Conservation (phyloP, 192 early-diverging fungal genomes). For the Coemansia sp. region DNA sequence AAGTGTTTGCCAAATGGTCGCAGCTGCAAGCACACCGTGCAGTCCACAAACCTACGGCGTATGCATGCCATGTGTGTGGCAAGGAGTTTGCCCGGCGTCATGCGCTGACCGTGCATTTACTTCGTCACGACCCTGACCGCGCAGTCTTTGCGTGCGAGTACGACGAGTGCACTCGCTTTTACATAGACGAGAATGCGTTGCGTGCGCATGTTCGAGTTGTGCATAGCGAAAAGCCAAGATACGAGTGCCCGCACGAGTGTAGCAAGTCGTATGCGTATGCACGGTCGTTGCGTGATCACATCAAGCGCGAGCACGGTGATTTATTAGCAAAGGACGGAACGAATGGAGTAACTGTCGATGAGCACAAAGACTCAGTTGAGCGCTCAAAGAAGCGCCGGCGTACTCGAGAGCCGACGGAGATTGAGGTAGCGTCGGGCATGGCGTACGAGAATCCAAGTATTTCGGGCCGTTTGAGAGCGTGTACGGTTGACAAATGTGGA, state of each 20-base stretch:
- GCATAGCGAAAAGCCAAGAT: conserved; percentile 28
- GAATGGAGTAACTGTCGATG: background rate
- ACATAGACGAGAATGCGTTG: conserved; percentile 32
- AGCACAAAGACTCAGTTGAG: background rate
- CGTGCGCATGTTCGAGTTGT: conserved; percentile 31
- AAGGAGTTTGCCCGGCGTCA: conserved; percentile 30
- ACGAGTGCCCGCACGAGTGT: conserved; percentile 26
- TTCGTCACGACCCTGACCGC: conserved; percentile 37
- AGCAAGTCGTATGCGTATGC: conserved; percentile 29
- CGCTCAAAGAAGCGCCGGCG: background rate
- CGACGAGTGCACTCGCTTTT: conserved; percentile 45
- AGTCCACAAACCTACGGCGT: conserved; percentile 20
- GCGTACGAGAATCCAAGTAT: conserved; percentile 40
- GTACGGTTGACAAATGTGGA: conserved; percentile 22
- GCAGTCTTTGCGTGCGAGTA: conserved; percentile 29
- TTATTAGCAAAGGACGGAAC: background rate
- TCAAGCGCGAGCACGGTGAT: background rate
- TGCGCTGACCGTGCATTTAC: conserved; percentile 25
- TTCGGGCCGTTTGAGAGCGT: conserved; percentile 32
- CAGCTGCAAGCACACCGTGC: conserved; percentile 49
- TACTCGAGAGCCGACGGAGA: conserved; percentile 10
- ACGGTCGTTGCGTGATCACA: conserved; percentile 31
- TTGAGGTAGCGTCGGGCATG: conserved; percentile 45
- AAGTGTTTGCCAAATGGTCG: conserved; percentile 49
- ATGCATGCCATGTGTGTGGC: conserved; percentile 33